A percentile compares a stretch with the other conserved stretches of the same genome.
These are phyloP conservation scores for Elaphomyces granulatus DNA, from an alignment of 495 filamentous ascomycete species.

Conservation along the genomic window DNA sequence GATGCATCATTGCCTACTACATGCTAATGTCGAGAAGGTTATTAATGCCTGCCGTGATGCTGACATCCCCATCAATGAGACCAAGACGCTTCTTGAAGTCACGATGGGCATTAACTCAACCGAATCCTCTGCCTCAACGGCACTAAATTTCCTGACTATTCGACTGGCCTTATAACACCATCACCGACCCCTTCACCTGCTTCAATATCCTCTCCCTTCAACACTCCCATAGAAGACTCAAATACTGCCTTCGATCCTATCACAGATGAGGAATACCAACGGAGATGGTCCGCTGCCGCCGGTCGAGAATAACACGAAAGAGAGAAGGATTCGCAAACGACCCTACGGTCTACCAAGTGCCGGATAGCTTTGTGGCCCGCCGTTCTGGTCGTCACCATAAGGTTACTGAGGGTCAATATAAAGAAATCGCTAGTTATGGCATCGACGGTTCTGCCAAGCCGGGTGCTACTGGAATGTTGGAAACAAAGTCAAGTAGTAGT, in stretches of 20 bases:
- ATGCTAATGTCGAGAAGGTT: background rate
- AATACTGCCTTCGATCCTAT: background rate
- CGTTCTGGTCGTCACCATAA: background rate
- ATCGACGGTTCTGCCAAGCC: background rate
- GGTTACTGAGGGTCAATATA: background rate
- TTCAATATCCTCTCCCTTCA: background rate
- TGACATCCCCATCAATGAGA: background rate
- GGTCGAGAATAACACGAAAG: background rate
- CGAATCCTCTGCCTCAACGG: background rate
- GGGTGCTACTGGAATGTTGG: background rate
- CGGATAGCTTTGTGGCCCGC: background rate
- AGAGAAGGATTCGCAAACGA: background rate
- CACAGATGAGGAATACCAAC: background rate
- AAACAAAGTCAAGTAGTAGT: background rate
- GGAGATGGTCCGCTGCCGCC: background rate
- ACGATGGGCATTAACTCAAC: background rate
- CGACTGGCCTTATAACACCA: background rate
- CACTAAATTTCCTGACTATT: background rate
- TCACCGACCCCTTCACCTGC: background rate
- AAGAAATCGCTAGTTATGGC: background rate
- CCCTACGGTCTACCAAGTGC: background rate
- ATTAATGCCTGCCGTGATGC: background rate
- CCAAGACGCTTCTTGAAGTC: background rate
- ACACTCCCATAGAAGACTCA: background rate
- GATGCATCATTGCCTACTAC: background rate